Evolutionary conservation across 345 rosid genomes (phyloP).

Genomic region (Bruguiera sexangula): DNA sequence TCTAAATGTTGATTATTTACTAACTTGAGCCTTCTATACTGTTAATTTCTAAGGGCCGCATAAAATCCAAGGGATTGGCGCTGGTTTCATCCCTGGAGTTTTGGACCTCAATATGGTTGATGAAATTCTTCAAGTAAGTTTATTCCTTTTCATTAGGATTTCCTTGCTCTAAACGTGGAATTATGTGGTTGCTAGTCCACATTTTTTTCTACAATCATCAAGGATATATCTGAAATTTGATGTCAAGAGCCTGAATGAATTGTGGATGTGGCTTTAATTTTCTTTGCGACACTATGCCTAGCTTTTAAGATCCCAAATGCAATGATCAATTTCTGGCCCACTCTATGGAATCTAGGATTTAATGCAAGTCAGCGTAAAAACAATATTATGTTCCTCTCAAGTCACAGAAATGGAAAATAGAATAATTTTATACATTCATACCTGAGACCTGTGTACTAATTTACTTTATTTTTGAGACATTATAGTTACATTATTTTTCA

Average conservation of each 20-base stretch:
- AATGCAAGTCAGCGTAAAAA: too few relatives aligned
- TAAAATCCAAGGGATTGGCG: constrained; percentile 96
- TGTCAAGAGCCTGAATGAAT: too few relatives aligned
- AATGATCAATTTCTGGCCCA: too few relatives aligned
- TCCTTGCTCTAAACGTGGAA: not conserved
- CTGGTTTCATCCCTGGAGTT: constrained; percentile 85
- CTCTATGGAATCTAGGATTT: too few relatives aligned
- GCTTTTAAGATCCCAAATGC: too few relatives aligned
- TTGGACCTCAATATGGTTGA: constrained; percentile 64
- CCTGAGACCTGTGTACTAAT: not conserved
- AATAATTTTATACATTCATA: not conserved
- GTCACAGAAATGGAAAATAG: not conserved
- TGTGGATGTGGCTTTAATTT: too few relatives aligned
- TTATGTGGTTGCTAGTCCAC: not conserved
- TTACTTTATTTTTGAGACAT: not conserved
- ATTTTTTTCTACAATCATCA: too few relatives aligned
- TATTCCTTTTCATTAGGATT: not conserved
- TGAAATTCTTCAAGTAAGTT: constrained; percentile 79
- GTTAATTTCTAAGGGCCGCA: constrained; percentile 57
- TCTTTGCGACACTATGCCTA: too few relatives aligned
- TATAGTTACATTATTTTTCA: constrained; percentile 4
- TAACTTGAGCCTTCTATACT: not conserved
- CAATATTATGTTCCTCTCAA: not conserved
- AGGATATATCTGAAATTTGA: too few relatives aligned
- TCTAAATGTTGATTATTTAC: not conserved